Percentiles rank a stretch among this genome's conserved stretches.
phyloP scores from a whole-genome alignment of 1,284 basidiomycete genomes.

The Boletellus deceptivus region DNA sequence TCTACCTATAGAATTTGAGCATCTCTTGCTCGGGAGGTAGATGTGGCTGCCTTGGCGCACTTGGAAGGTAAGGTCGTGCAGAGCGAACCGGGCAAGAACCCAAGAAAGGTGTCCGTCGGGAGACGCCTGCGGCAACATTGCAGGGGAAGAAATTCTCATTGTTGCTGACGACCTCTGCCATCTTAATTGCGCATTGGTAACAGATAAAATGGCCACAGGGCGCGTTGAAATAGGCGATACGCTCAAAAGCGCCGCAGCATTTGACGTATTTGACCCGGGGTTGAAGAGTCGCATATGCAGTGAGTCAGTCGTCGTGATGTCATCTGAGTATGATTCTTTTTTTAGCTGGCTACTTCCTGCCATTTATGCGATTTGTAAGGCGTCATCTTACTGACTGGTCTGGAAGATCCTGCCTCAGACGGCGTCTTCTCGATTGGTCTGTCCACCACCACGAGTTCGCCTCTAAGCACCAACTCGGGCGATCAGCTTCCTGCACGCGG shows the following conservation, averaged over 20 bases:
- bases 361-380: not conserved
- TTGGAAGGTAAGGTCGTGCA: constrained; percentile 31
- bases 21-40: constrained; percentile 33
- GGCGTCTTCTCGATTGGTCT: not conserved
- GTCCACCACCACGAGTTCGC: constrained; percentile 15
- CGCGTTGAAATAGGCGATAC: constrained; percentile 18
- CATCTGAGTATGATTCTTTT: no score
- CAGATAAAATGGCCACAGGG: constrained; percentile 43
- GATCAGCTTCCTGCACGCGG: not conserved
- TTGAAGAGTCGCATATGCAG: no score
- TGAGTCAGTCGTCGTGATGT: no score
- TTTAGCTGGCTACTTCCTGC: not conserved
- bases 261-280: constrained; percentile 25
- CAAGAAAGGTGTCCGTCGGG: constrained; percentile 27
- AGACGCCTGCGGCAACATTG: constrained; percentile 41
- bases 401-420: not conserved
- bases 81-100: constrained; percentile 28
- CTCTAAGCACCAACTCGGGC: not conserved
- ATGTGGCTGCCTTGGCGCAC: constrained; percentile 30
- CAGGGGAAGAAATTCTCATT: constrained; percentile 41
- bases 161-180: constrained; percentile 37
- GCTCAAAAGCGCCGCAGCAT: constrained; percentile 15
- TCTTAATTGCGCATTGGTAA: constrained; percentile 34
- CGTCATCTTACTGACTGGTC: no score
- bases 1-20: constrained; percentile 41